phyloP scores from a whole-genome alignment of 2,329 filamentous ascomycete species.

The Pezicula radicicola region DNA sequence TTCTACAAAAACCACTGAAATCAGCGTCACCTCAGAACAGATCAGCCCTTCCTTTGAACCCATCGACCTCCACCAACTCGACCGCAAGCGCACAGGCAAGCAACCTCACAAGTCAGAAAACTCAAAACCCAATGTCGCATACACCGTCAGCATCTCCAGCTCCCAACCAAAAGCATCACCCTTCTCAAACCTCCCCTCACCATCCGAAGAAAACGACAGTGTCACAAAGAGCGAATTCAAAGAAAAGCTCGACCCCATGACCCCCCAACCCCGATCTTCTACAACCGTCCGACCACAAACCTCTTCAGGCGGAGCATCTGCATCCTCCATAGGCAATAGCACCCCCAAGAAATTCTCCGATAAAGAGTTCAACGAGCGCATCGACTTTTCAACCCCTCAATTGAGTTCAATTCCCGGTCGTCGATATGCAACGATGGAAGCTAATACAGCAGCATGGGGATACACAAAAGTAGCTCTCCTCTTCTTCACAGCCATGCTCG shows the following conservation, averaged over 20 bases:
- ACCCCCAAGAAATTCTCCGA: too few relatives aligned
- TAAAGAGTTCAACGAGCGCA: neutral
- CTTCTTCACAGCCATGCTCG: slow-evolving; percentile 68
- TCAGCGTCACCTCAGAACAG: slow-evolving; percentile 57
- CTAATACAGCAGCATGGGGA: slow-evolving; percentile 63
- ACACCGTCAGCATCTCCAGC: slow-evolving; percentile 9
- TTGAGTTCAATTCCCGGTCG: neutral
- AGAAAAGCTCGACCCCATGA: neutral
- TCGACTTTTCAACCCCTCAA: neutral
- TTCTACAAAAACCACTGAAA: slow-evolving; percentile 57
- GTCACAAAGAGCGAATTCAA: neutral
- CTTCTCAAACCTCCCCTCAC: neutral
- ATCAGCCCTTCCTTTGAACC: slow-evolving; percentile 14
- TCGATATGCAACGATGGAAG: slow-evolving; percentile 11
- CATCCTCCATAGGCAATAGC: too few relatives aligned
- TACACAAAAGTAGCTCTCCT: slow-evolving; percentile 70
- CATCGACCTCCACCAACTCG: slow-evolving; percentile 9
- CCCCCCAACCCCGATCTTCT: neutral
- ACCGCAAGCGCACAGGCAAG: slow-evolving; percentile 1
- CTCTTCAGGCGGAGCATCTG: neutral
- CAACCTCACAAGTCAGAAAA: neutral
- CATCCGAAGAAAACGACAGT: neutral
- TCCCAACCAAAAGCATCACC: neutral
- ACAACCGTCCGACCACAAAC: neutral
- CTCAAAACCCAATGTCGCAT: neutral